Evolutionary conservation across 306 rosid species (phyloP).

Genomic region (Rosa chinensis): DNA sequence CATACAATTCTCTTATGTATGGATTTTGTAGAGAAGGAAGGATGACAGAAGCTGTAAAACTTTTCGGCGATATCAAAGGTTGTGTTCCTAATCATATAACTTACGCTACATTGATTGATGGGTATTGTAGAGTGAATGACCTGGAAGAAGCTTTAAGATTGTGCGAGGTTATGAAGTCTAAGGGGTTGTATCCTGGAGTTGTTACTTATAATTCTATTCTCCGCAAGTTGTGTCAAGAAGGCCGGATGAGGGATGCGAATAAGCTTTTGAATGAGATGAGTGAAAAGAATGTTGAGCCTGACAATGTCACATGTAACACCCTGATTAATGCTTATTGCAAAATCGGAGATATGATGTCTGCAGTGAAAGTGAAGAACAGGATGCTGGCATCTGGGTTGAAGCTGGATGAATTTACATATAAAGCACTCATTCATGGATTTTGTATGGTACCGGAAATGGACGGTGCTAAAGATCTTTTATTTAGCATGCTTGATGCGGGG

Average conservation of each 20-base stretch:
- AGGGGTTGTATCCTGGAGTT: constrained; percentile 71
- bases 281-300: constrained; percentile 70
- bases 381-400: constrained; percentile 76
- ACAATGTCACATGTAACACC: constrained; percentile 85
- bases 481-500: constrained; percentile 68
- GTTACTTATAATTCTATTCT: constrained; percentile 79
- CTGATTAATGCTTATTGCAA: constrained; percentile 86
- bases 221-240: constrained; percentile 70
- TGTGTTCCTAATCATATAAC: constrained; percentile 70
- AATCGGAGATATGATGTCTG: constrained; percentile 73
- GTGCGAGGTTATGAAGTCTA: constrained; percentile 62
- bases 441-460: constrained; percentile 58
- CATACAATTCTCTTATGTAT: constrained; percentile 76
- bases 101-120: constrained; percentile 79
- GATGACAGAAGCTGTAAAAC: constrained; percentile 80
- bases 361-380: constrained; percentile 67
- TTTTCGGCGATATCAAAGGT: constrained; percentile 62
- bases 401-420: constrained; percentile 75
- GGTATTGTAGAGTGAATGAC: constrained; percentile 68
- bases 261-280: constrained; percentile 77
- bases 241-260: constrained; percentile 81
- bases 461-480: constrained; percentile 56
- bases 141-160: constrained; percentile 67
- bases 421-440: constrained; percentile 82
- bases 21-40: constrained; percentile 80